These are phyloP conservation scores for Nemania serpens DNA, from an alignment of 2,329 filamentous ascomycete species.

Conservation along the genomic window DNA sequence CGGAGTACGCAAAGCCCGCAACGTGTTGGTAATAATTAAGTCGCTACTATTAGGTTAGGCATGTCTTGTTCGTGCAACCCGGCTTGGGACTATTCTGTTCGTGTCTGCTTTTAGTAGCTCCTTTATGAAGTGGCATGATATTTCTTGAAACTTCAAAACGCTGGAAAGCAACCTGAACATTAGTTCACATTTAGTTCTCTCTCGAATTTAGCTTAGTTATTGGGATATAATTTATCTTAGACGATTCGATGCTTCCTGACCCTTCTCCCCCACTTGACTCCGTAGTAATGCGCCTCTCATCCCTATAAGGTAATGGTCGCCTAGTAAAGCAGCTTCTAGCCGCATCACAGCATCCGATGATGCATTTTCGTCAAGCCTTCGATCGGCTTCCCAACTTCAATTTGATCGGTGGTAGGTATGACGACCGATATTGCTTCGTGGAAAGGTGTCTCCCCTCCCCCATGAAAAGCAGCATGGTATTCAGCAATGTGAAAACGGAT, in stretches of 20 bases:
- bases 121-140: too few relatives aligned
- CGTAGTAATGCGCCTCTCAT: neutral
- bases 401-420: neutral
- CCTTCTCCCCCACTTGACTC: neutral
- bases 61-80: too few relatives aligned
- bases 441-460: neutral
- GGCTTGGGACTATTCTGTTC: neutral
- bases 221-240: neutral
- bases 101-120: neutral
- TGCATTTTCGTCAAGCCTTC: too few relatives aligned
- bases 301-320: neutral
- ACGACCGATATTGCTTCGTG: neutral
- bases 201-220: conserved; percentile 1
- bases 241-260: neutral
- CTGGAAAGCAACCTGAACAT: neutral
- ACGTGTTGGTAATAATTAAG: too few relatives aligned
- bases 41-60: neutral
- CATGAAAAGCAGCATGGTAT: neutral
- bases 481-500: neutral
- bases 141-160: neutral
- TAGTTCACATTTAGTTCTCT: neutral
- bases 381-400: neutral
- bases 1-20: too few relatives aligned
- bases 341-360: neutral
- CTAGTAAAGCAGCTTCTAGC: neutral